Conservation (phyloP, 2,329 filamentous ascomycete species). For the Ceratocystis variospora region DNA sequence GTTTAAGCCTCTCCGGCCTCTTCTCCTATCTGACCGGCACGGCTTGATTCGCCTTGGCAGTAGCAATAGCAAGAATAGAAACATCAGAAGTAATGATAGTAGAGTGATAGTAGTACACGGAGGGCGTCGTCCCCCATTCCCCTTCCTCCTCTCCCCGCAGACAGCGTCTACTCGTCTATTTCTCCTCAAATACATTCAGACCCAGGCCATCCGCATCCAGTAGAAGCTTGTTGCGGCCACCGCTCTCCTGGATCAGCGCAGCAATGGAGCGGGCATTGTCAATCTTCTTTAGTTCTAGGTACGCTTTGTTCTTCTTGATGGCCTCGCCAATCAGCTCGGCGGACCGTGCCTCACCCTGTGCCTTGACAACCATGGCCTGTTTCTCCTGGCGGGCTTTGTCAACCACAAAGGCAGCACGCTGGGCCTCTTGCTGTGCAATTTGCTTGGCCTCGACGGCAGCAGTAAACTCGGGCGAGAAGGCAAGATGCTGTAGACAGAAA, state of each 20-base stretch:
- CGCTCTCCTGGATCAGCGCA: constrained; percentile 69
- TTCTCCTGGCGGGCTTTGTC: constrained; percentile 99
- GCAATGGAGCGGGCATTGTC: constrained; percentile 90
- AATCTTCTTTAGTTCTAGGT: constrained; percentile 94
- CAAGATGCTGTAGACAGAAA: constrained; percentile 41
- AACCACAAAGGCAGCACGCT: constrained; percentile 91
- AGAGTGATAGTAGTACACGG: constrained; percentile 15
- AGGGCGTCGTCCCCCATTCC: not conserved
- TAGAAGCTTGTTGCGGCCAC: constrained; percentile 84
- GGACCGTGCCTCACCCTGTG: constrained; percentile 96
- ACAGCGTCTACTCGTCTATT: constrained; percentile 1
- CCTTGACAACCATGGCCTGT: constrained; percentile 95
- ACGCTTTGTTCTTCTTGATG: constrained; percentile 98
- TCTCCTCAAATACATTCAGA: constrained; percentile 60
- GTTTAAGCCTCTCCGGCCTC: constrained; percentile 7
- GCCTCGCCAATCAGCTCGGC: constrained; percentile 96
- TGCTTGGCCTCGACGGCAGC: constrained; percentile 62
- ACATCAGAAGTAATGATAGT: not conserved
- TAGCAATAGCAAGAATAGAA: constrained; percentile 9
- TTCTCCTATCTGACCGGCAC: not conserved
- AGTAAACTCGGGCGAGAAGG: constrained; percentile 61
- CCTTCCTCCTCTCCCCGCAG: not conserved
- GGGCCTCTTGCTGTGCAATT: constrained; percentile 79
- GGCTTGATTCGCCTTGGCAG: not conserved
- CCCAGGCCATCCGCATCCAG: constrained; percentile 83